Evolutionary conservation across 305 asterid genomes (phyloP).

Genomic region (Solanum hybrid): DNA sequence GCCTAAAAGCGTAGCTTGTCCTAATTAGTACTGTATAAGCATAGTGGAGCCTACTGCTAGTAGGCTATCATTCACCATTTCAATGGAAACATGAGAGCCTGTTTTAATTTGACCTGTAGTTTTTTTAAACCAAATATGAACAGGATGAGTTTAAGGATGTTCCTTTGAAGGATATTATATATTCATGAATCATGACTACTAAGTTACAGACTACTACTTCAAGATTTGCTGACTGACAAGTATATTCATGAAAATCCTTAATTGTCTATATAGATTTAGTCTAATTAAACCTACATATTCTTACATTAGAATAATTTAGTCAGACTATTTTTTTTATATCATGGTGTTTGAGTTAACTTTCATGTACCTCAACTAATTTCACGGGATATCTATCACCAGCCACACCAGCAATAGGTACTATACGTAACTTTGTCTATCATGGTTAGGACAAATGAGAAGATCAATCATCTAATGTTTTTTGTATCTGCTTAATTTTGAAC

Average conservation of each 20-base stretch:
- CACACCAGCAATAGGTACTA: background rate
- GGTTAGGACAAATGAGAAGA: too few species aligned
- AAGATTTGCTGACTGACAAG: background rate
- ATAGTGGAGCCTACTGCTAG: background rate
- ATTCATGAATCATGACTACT: background rate
- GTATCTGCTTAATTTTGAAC: background rate
- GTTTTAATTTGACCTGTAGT: background rate
- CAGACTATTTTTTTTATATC: background rate
- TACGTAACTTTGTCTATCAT: background rate
- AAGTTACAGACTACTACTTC: background rate
- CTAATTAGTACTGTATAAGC: background rate
- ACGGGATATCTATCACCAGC: background rate
- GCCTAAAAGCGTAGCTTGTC: background rate
- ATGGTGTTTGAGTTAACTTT: fast-evolving
- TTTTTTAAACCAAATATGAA: background rate
- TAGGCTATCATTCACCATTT: background rate
- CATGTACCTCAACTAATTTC: fast-evolving
- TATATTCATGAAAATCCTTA: background rate
- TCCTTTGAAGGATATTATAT: background rate
- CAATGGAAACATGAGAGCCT: background rate
- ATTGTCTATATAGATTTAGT: background rate
- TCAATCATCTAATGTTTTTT: too few species aligned
- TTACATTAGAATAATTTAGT: background rate
- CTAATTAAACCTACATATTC: background rate
- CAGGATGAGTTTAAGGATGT: background rate